Evolutionary conservation across 2,329 filamentous ascomycete species (phyloP).

Genomic region (Pyricularia grisea): DNA sequence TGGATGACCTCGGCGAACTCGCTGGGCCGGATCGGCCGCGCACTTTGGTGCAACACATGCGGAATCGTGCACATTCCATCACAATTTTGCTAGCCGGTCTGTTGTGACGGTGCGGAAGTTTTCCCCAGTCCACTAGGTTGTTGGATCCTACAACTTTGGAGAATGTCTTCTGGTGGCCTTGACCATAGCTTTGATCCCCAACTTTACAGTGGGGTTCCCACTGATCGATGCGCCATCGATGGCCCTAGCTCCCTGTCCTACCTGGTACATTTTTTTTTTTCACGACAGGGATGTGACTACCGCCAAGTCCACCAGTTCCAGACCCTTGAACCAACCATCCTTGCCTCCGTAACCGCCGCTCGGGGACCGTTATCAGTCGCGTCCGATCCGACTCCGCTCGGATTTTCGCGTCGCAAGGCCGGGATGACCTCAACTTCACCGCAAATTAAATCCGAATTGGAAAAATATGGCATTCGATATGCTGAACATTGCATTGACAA

Average conservation of each 20-base stretch:
- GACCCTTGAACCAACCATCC: not conserved
- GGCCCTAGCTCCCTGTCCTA: slow-evolving; percentile 8
- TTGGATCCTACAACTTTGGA: not conserved
- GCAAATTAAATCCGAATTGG: not conserved
- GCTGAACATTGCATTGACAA: not conserved
- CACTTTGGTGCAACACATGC: slow-evolving; percentile 27
- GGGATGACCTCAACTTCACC: not conserved
- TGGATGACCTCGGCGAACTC: slow-evolving; percentile 41
- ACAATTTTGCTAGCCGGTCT: slow-evolving; percentile 1
- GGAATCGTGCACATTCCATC: slow-evolving; percentile 31
- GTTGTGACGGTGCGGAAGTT: not conserved
- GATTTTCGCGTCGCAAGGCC: not conserved
- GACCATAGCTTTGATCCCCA: not conserved
- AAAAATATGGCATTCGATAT: not conserved
- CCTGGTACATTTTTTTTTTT: too few species aligned
- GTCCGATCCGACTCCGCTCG: not conserved
- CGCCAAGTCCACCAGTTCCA: not conserved
- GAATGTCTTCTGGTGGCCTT: not conserved
- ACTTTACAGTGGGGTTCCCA: not conserved
- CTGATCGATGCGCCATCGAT: not conserved
- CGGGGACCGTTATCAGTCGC: not conserved
- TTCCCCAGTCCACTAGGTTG: not conserved
- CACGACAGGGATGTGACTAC: not conserved
- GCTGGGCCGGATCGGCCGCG: slow-evolving; percentile 25
- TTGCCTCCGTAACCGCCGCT: not conserved